Percentiles rank a stretch among this genome's conserved stretches.
phyloP scores from a whole-genome alignment of 2,329 filamentous ascomycete species.

The Fusarium metavorans region DNA sequence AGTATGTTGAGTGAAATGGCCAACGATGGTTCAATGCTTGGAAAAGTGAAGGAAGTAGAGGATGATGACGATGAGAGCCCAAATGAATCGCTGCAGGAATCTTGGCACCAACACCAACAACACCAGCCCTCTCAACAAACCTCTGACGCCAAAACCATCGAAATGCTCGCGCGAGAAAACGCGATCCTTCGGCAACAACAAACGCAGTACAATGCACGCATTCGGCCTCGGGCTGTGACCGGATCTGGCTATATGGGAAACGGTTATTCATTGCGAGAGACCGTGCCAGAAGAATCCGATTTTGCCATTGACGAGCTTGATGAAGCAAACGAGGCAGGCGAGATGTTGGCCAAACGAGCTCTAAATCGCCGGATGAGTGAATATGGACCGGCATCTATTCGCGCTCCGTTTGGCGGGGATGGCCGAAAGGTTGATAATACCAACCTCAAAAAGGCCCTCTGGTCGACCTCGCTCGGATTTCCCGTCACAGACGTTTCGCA shows the following conservation, averaged over 20 bases:
- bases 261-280: constrained; percentile 69
- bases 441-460: constrained; percentile 73
- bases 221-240: constrained; percentile 70
- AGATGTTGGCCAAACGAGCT: constrained; percentile 61
- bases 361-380: constrained; percentile 69
- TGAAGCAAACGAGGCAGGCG: constrained; percentile 65
- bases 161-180: constrained; percentile 72
- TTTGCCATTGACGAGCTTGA: constrained; percentile 80
- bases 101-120: constrained; percentile 64
- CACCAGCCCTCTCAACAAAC: constrained; percentile 38
- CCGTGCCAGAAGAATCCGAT: constrained; percentile 74
- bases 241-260: constrained; percentile 66
- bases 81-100: constrained; percentile 62
- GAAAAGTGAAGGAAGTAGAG: constrained; percentile 78
- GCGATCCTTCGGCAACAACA: constrained; percentile 71
- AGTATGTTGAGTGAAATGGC: constrained; percentile 82
- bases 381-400: constrained; percentile 60
- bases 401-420: constrained; percentile 65
- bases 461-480: constrained; percentile 79
- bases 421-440: constrained; percentile 71
- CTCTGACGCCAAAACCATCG: constrained; percentile 70
- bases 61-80: constrained; percentile 73
- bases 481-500: constrained; percentile 74
- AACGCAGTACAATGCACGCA: constrained; percentile 64
- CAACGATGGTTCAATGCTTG: constrained; percentile 70